Conservation (phyloP, 169 alveolate species). For the Babesia bovis region DNA sequence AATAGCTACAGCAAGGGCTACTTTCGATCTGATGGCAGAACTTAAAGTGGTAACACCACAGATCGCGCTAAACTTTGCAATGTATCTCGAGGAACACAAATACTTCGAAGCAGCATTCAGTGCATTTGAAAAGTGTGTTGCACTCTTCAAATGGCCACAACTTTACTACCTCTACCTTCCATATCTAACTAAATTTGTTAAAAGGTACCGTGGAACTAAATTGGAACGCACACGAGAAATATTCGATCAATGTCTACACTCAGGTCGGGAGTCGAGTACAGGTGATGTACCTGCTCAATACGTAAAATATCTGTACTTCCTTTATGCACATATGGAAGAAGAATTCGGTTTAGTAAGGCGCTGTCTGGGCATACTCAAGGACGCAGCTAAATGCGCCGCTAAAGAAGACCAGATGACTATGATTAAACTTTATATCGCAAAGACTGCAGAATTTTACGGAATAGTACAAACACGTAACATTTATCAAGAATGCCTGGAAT, state of each 20-base stretch:
- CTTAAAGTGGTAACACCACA: slow-evolving; percentile 76
- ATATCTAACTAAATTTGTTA: slow-evolving; percentile 85
- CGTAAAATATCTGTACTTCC: slow-evolving; percentile 63
- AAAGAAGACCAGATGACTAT: slow-evolving; percentile 80
- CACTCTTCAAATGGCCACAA: slow-evolving; percentile 90
- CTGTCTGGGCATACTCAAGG: slow-evolving; percentile 84
- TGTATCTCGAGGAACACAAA: slow-evolving; percentile 62
- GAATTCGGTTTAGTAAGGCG: slow-evolving; percentile 88
- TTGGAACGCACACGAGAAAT: slow-evolving; percentile 92
- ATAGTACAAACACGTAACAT: slow-evolving; percentile 85
- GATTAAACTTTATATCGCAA: slow-evolving; percentile 84
- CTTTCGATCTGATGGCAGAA: slow-evolving; percentile 75
- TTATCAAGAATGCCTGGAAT: slow-evolving; percentile 71
- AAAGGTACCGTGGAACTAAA: slow-evolving; percentile 83
- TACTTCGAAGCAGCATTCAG: slow-evolving; percentile 91
- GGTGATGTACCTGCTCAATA: slow-evolving; percentile 81
- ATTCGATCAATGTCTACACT: slow-evolving; percentile 80
- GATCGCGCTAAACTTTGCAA: slow-evolving; percentile 72
- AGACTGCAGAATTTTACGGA: slow-evolving; percentile 89
- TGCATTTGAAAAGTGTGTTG: slow-evolving; percentile 90
- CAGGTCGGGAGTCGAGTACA: slow-evolving; percentile 62
- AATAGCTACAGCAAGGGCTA: slow-evolving; percentile 66
- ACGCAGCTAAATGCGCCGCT: slow-evolving; percentile 83
- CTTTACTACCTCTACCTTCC: slow-evolving; percentile 87
- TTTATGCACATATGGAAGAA: slow-evolving; percentile 91